A percentile compares a stretch with the other conserved stretches of the same genome.
phyloP scores from a whole-genome alignment of 306 rosid genomes.

The Fragaria vesca region DNA sequence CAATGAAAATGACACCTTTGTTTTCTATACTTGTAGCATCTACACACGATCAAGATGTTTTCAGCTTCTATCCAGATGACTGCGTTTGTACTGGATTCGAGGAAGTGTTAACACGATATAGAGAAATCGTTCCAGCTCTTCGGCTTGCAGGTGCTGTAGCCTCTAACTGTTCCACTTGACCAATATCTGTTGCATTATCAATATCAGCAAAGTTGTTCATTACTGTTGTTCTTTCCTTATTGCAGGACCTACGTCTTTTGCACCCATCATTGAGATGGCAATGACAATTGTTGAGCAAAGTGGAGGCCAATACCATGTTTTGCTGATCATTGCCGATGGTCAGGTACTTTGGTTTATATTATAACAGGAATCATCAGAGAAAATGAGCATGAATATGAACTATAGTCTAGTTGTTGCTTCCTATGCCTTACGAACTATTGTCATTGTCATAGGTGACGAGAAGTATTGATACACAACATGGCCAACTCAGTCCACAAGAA shows the following conservation, averaged over 20 bases:
- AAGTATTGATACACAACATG: constrained; percentile 62
- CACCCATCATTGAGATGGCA: constrained; percentile 91
- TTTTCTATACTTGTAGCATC: constrained; percentile 46
- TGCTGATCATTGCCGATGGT: constrained; percentile 92
- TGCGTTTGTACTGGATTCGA: constrained; percentile 69
- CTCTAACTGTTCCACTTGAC: neutral
- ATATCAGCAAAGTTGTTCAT: neutral
- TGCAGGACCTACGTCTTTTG: constrained; percentile 91
- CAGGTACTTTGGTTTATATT: constrained; percentile 48
- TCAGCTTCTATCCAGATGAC: constrained; percentile 62
- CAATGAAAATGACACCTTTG: neutral
- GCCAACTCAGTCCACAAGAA: constrained; percentile 75
- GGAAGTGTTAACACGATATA: constrained; percentile 66
- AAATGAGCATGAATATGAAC: neutral
- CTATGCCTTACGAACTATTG: neutral
- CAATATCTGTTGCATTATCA: constrained; percentile 1
- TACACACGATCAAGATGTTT: constrained; percentile 79
- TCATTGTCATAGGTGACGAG: constrained; percentile 67
- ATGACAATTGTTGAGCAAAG: constrained; percentile 82
- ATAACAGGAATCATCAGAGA: neutral
- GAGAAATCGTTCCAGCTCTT: constrained; percentile 70
- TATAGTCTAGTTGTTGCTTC: constrained; percentile 7
- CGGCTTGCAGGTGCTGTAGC: constrained; percentile 59
- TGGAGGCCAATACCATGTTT: constrained; percentile 88
- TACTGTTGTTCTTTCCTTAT: constrained; percentile 8